Percentiles rank a stretch among this genome's conserved stretches.
Conservation (phyloP, 495 filamentous ascomycete genomes). For the Cetradonia linearis region DNA sequence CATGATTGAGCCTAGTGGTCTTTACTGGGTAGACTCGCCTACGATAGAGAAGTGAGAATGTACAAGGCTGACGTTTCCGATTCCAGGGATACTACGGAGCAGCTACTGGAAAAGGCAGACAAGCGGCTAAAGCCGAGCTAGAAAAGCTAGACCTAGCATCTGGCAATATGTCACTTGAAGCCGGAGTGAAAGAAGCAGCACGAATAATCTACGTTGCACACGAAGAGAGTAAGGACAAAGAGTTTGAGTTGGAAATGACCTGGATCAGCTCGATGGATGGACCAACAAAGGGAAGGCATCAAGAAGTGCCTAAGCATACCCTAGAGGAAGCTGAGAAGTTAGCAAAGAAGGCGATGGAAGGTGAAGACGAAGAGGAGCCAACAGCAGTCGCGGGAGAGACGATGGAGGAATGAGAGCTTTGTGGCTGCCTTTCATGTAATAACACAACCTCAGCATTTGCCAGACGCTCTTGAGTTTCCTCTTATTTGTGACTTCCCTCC, state of each 20-base stretch:
- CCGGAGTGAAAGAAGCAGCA: constrained; percentile 93
- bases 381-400: constrained; percentile 48
- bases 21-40: constrained; percentile 65
- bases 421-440: constrained; percentile 17
- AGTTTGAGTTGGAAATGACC: constrained; percentile 98
- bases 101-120: constrained; percentile 89
- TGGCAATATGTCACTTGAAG: constrained; percentile 61
- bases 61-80: constrained; percentile 3
- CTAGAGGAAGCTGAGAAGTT: constrained; percentile 81
- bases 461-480: constrained; percentile 5
- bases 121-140: constrained; percentile 92
- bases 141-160: constrained; percentile 90
- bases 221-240: constrained; percentile 96
- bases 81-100: constrained; percentile 87
- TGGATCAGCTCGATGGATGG: constrained; percentile 80
- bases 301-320: constrained; percentile 81
- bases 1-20: constrained; percentile 96
- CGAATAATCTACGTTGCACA: constrained; percentile 94
- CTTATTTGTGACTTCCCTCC: background rate
- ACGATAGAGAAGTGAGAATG: background rate
- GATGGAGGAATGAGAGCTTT: constrained; percentile 60
- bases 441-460: constrained; percentile 13
- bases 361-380: constrained; percentile 65
- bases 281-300: constrained; percentile 81
- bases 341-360: constrained; percentile 67